These are phyloP conservation scores for Acer negundo DNA, from an alignment of 345 rosid species.

Conservation along the genomic window DNA sequence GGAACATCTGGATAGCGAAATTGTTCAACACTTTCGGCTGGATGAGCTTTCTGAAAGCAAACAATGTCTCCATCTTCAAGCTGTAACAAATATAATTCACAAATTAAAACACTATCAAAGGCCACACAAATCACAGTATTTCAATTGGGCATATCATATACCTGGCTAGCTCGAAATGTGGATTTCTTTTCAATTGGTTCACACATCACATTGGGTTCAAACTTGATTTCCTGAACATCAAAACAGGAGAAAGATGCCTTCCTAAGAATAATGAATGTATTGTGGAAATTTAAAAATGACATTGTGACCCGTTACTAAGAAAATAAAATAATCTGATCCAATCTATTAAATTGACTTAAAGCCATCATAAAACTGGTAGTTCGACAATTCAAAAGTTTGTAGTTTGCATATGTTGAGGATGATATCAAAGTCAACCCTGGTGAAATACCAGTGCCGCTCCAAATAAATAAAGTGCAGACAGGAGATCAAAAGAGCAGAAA, in stretches of 20 bases:
- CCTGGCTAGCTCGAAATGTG: conserved; percentile 66
- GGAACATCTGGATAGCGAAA: conserved; percentile 66
- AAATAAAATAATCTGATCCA: neutral
- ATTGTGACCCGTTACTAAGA: neutral
- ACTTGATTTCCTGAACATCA: conserved; percentile 67
- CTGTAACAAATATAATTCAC: conserved; percentile 34
- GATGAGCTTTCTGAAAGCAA: conserved; percentile 63
- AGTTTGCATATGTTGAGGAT: neutral
- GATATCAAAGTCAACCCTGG: neutral
- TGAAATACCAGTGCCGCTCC: neutral
- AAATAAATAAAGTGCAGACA: neutral
- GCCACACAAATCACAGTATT: neutral
- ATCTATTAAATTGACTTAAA: conserved; percentile 3
- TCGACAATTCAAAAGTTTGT: neutral
- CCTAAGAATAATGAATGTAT: neutral
- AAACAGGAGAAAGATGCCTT: conserved; percentile 7
- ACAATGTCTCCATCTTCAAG: conserved; percentile 81
- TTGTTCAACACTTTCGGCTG: conserved; percentile 42
- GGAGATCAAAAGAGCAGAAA: conserved; percentile 5
- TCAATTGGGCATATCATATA: conserved; percentile 18
- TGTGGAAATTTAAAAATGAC: neutral
- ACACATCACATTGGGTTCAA: conserved; percentile 69
- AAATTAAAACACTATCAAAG: conserved; percentile 6
- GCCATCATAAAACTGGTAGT: neutral
- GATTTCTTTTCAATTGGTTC: conserved; percentile 56